phyloP scores from a whole-genome alignment of 345 rosid species.

The Lepidium sativum region DNA sequence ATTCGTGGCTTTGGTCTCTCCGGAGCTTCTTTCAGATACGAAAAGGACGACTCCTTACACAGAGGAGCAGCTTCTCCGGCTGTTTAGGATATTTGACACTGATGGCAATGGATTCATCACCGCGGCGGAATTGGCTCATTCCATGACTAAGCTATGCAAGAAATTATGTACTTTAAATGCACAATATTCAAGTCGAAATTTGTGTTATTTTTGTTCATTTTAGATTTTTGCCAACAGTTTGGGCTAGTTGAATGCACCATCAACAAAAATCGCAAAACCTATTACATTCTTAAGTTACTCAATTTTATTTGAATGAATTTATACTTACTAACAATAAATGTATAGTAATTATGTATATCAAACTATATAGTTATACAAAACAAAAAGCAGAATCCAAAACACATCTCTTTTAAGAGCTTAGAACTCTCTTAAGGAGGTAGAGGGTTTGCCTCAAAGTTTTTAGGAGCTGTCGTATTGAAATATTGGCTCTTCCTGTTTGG shows the following conservation, averaged over 20 bases:
- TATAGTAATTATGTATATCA: too few relatives aligned
- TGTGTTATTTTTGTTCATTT: not conserved
- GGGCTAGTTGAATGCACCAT: not conserved
- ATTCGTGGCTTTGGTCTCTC: conserved; percentile 66
- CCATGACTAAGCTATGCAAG: conserved; percentile 57
- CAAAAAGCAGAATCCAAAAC: too few relatives aligned
- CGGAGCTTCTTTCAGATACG: conserved; percentile 50
- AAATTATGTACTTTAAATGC: not conserved
- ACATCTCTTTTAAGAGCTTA: too few relatives aligned
- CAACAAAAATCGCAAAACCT: not conserved
- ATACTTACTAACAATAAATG: not conserved
- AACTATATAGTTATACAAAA: too few relatives aligned
- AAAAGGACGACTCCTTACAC: conserved; percentile 62
- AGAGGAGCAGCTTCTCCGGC: conserved; percentile 54
- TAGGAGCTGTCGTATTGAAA: too few relatives aligned
- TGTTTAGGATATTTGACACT: conserved; percentile 67
- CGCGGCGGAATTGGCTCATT: conserved; percentile 74
- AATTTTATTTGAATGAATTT: not conserved
- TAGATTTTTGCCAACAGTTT: not conserved
- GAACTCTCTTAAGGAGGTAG: too few relatives aligned
- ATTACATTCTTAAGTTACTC: too few relatives aligned
- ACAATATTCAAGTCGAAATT: not conserved
- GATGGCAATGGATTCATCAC: conserved; percentile 79
- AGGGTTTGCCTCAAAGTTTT: too few relatives aligned
- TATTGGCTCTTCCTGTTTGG: too few relatives aligned